These are phyloP conservation scores for Massariosphaeria phaeospora DNA, from an alignment of 495 filamentous ascomycete genomes.

Conservation along the genomic window DNA sequence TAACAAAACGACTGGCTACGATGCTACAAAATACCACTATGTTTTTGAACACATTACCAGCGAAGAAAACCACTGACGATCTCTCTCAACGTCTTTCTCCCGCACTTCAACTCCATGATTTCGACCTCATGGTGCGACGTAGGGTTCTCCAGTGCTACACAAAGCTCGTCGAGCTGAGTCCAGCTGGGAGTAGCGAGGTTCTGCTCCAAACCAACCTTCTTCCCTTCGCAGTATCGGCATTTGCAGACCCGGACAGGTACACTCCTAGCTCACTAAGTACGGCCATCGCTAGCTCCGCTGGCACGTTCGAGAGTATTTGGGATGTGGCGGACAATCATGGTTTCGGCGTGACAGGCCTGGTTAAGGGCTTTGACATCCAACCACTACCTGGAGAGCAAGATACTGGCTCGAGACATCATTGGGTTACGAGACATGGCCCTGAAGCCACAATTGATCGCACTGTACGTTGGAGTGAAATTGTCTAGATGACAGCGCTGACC, in stretches of 20 bases:
- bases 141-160: conserved; percentile 92
- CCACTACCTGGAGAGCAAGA: conserved; percentile 66
- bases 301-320: conserved; percentile 88
- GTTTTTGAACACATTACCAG: conserved; percentile 76
- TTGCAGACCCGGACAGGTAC: conserved; percentile 88
- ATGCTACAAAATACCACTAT: conserved; percentile 95
- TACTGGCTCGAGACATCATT: conserved; percentile 51
- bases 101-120: conserved; percentile 83
- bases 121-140: conserved; percentile 87
- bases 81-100: conserved; percentile 77
- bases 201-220: conserved; percentile 88
- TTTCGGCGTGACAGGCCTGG: conserved; percentile 83
- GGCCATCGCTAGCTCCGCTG: conserved; percentile 86
- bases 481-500: conserved; percentile 1
- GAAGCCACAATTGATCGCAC: conserved; percentile 68
- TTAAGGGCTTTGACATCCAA: conserved; percentile 68
- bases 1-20: conserved; percentile 82
- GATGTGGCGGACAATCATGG: conserved; percentile 91
- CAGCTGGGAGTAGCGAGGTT: conserved; percentile 71
- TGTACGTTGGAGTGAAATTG: conserved; percentile 35
- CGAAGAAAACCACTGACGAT: conserved; percentile 84
- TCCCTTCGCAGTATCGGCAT: conserved; percentile 83
- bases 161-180: conserved; percentile 81
- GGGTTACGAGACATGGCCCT: conserved; percentile 57
- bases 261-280: conserved; percentile 79